Evolutionary conservation across 306 rosid genomes (phyloP).

Genomic region (Prunus mume): DNA sequence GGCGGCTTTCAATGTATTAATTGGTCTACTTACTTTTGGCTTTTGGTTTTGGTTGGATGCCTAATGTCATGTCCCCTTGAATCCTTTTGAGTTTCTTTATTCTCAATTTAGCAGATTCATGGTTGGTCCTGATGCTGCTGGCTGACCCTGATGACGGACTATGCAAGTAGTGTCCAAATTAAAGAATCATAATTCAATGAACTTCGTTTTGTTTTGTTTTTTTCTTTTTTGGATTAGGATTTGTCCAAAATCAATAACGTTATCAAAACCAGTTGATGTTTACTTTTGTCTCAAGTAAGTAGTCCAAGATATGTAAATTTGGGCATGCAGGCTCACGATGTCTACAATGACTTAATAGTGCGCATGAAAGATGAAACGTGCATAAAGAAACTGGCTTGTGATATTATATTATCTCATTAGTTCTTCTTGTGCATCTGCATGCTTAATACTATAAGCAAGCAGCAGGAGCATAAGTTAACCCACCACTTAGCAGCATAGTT

Average conservation of each 20-base stretch:
- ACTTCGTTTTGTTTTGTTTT: neutral
- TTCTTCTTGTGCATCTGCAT: no score
- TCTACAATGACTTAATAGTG: neutral
- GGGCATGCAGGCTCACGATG: conserved; percentile 2
- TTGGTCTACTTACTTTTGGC: neutral
- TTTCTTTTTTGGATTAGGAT: neutral
- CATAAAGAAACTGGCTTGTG: neutral
- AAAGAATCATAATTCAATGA: neutral
- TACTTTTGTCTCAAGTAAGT: neutral
- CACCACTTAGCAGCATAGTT: neutral
- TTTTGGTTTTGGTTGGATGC: neutral
- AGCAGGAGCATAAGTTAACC: no score
- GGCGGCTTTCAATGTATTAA: no score
- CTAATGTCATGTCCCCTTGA: neutral
- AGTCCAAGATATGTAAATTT: neutral
- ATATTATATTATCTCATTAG: neutral
- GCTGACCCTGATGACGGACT: neutral
- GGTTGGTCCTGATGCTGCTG: neutral
- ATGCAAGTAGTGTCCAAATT: neutral
- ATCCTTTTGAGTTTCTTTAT: neutral
- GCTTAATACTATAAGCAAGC: no score
- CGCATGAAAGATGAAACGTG: neutral
- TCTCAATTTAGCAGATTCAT: neutral
- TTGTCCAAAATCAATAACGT: neutral
- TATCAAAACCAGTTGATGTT: neutral